Conservation (phyloP, 2,329 filamentous ascomycete genomes). For the Drechslerella dactyloides region DNA sequence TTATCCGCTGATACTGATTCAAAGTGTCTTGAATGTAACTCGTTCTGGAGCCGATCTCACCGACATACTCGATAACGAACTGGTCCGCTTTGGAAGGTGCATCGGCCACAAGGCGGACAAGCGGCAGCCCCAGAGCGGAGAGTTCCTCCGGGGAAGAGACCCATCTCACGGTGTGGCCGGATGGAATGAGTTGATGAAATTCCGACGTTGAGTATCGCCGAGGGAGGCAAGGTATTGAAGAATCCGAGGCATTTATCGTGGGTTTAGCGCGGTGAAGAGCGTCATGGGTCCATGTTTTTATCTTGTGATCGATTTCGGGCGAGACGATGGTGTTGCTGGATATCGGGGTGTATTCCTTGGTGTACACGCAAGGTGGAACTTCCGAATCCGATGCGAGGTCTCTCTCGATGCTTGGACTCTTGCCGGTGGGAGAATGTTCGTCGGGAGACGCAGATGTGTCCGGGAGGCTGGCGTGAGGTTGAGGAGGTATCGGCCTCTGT, state of each 20-base stretch:
- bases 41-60: constrained; percentile 62
- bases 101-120: constrained; percentile 42
- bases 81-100: constrained; percentile 40
- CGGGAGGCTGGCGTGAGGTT: constrained; percentile 31
- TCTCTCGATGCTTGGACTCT: constrained; percentile 49
- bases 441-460: constrained; percentile 45
- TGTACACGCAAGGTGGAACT: constrained; percentile 46
- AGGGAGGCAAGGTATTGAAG: constrained; percentile 28
- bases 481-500: constrained; percentile 42
- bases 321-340: constrained; percentile 47
- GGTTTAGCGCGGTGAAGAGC: constrained; percentile 24
- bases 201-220: constrained; percentile 37
- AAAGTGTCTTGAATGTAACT: constrained; percentile 62
- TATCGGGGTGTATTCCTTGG: constrained; percentile 48
- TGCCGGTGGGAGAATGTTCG: constrained; percentile 46
- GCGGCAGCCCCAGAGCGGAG: constrained; percentile 32
- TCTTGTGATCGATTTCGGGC: constrained; percentile 42
- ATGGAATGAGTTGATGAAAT: constrained; percentile 43
- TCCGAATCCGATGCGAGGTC: constrained; percentile 44
- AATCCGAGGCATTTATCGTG: constrained; percentile 27
- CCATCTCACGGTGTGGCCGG: constrained; percentile 41
- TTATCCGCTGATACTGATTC: constrained; percentile 62
- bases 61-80: constrained; percentile 64
- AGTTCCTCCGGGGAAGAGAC: constrained; percentile 44
- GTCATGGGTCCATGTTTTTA: constrained; percentile 44